Percentiles rank a stretch among this genome's conserved stretches.
These are phyloP conservation scores for Globisporangium radiosum DNA, from an alignment of 352 stramenopile genomes.

Conservation along the genomic window DNA sequence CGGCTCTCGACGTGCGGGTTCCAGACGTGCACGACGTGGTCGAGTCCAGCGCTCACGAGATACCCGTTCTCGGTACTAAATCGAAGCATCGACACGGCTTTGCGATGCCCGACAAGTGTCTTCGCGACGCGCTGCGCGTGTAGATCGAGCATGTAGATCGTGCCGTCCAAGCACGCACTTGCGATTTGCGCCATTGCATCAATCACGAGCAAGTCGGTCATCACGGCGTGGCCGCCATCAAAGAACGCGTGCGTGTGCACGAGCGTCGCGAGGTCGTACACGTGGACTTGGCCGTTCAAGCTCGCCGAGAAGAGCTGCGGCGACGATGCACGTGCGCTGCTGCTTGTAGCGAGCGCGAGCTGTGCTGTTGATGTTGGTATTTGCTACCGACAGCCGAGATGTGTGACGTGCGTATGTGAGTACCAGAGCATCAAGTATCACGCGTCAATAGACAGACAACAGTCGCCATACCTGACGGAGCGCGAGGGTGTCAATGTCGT, in stretches of 20 bases:
- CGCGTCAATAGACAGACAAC: not conserved
- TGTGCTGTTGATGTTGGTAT: constrained; percentile 35
- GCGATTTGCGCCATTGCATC: constrained; percentile 28
- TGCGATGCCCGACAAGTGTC: constrained; percentile 29
- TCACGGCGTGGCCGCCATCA: constrained; percentile 18
- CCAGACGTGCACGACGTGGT: constrained; percentile 53
- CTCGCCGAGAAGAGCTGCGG: constrained; percentile 31
- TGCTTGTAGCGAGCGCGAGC: constrained; percentile 23
- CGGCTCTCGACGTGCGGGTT: constrained; percentile 56
- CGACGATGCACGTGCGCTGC: not conserved
- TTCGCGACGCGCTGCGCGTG: constrained; percentile 18
- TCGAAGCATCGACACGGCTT: constrained; percentile 35
- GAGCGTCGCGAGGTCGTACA: constrained; percentile 34
- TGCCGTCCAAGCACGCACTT: constrained; percentile 34
- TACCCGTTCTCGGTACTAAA: constrained; percentile 46
- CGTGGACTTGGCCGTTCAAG: constrained; percentile 32
- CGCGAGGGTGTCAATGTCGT: constrained; percentile 38
- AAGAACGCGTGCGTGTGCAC: constrained; percentile 33
- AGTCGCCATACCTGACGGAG: constrained; percentile 29
- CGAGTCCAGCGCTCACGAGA: constrained; percentile 43
- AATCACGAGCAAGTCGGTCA: constrained; percentile 37
- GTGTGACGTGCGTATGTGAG: not conserved
- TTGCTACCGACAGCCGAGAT: constrained; percentile 21
- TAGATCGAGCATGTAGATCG: constrained; percentile 57
- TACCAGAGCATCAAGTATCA: not conserved